Evolutionary conservation across 371 early-diverging fungal species (phyloP), one percentile per base, ranked within the genome.

Genomic region (Syncephalastrum racemosum): DNA sequence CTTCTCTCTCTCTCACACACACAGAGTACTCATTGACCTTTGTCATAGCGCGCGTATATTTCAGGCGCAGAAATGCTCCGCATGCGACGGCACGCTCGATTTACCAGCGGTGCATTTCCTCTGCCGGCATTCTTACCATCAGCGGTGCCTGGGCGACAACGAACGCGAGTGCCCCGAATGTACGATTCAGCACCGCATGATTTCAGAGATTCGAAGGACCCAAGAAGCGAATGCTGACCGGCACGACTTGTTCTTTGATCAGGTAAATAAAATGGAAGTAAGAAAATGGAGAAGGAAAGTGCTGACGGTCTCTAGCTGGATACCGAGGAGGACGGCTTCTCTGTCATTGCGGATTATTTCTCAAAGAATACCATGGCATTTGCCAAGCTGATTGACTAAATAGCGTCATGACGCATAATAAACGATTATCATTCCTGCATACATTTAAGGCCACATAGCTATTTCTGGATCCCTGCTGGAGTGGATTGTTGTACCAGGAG

Each of bases 61-160:
- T 71, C 95, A 96, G 71, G 85, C 84, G 27, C 91, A 91, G 39
- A 92, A 92, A 62, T 97, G 97, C 67, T 80, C 84, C 43, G 66
- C 82, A 1, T 97, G 97, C 58, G 77, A 84, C 20, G 88, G 89
- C 15, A 84, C 86, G 36, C 73, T 97, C 41, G 95, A 96, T 58
- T 65, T 97, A 44, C 98, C 98, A 0, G 87, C 90, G 16, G 79
- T 95, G 0, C 95, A 96, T 64, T 97, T 95, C 63, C 67, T 95
- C 60, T 97, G 98, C 76, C 81, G 87, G 51, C 96, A 97, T 54
- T 91, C 94, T 44, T 97, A 86, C 63, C 98, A 97, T 74, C 90
- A 89, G 60, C 75, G 94, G 72, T 86, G 91, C 58, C 67, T 90
- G 43, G 82, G 86, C 16, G 94, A 92, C 53, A 79, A 77, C 16